phyloP scores from a whole-genome alignment of 306 rosid species.

The Lathyrus sativus region DNA sequence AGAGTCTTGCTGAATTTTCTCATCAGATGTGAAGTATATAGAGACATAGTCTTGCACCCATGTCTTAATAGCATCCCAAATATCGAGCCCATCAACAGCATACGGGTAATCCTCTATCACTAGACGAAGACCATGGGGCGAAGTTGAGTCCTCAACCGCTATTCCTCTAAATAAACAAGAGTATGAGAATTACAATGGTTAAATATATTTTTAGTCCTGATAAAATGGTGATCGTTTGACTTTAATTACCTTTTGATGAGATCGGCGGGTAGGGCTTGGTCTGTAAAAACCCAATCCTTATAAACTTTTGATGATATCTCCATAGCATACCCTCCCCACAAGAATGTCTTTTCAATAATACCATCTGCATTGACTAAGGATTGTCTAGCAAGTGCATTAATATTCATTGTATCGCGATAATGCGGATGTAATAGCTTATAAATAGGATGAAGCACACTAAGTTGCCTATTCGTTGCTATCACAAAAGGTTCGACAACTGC shows the following conservation, averaged over 20 bases:
- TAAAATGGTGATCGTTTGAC: not conserved
- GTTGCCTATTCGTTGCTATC: slow-evolving; percentile 47
- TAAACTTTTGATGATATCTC: slow-evolving; percentile 41
- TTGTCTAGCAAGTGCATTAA: slow-evolving; percentile 42
- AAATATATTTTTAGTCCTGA: not conserved
- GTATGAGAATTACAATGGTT: not conserved
- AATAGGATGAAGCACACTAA: slow-evolving; percentile 47
- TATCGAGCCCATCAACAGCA: slow-evolving; percentile 39
- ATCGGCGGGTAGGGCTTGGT: slow-evolving; percentile 46
- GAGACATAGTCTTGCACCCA: slow-evolving; percentile 35
- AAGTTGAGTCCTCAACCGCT: slow-evolving; percentile 33
- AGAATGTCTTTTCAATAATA: slow-evolving; percentile 38
- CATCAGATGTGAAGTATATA: slow-evolving; percentile 41
- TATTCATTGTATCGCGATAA: slow-evolving; percentile 49
- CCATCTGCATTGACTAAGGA: slow-evolving; percentile 42
- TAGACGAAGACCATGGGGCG: slow-evolving; percentile 33
- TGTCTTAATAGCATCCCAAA: slow-evolving; percentile 33
- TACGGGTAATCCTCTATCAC: slow-evolving; percentile 39
- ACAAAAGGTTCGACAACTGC: slow-evolving; percentile 69
- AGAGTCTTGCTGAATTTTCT: slow-evolving; percentile 27
- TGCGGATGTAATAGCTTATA: slow-evolving; percentile 45
- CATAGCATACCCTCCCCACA: slow-evolving; percentile 32
- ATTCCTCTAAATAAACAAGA: slow-evolving; percentile 28
- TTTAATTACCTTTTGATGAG: slow-evolving; percentile 61
- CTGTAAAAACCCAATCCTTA: slow-evolving; percentile 42